Base-by-base conservation (phyloP, 805 yeast genomes). In the Candida dajiaensis region DNA sequence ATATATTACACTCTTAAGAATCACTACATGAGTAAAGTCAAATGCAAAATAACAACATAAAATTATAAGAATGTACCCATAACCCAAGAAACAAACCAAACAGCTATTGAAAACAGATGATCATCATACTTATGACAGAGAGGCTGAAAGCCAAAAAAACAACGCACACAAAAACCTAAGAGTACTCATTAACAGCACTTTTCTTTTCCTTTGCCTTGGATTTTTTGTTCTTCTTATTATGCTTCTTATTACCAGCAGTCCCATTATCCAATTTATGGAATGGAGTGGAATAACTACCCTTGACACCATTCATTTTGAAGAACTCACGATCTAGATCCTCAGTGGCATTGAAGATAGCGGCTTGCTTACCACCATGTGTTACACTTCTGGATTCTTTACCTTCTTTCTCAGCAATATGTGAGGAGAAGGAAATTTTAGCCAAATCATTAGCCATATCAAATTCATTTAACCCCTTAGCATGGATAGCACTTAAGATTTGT, bases 311-410 rank as follows among this genome's bases (percentile, higher is more conserved):
- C 81, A 83, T 78, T 46, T 77, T 73, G 73, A 92, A 92, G 61
- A 92, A 92, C 48, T 89, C 96, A 33, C 78, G 73, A 64, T 92
- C 97, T 53, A 92, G 71, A 56, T 88, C 94, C 38, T 80, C 87
- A 31, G 92, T 89, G 7, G 89, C 85, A 61, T 84, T 82, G 54
- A 76, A 78, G 51, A 85, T 71, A 2, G 89, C 87, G 12, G 94
- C 92, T 61, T 85, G 89, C 53, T 78, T 81, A 66, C 94, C 94
- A 69, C 94, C 92, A 57, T 85, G 83, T 47, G 76, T 79, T 43
- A 77, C 74, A 10, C 84, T 70, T 47, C 71, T 73, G 4, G 83
- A 76, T 22, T 66, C 68, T 40, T 68, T 66, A 10, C 58, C 58
- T 31, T 68, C 78, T 21, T 70, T 71, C 33, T 72, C 73, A 42